A percentile compares a stretch with the other conserved stretches of the same genome.
Evolutionary conservation across 345 rosid species (phyloP).

Genomic region (Citrus sp.): DNA sequence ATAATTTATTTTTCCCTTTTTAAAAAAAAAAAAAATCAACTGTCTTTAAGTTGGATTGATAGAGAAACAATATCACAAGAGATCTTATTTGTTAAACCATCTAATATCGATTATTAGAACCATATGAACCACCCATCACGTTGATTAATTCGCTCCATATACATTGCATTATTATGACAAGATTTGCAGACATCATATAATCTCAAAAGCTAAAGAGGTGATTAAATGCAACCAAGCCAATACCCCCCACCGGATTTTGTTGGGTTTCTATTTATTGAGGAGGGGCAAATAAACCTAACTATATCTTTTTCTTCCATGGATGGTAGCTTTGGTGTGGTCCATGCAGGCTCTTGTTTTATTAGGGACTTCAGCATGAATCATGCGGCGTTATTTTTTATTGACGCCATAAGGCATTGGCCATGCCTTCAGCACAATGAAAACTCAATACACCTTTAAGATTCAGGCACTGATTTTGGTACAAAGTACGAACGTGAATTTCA

Average conservation of each 20-base stretch:
- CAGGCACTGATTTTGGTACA: neutral
- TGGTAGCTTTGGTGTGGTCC: conserved; percentile 14
- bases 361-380: conserved; percentile 16
- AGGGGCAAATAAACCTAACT: conserved; percentile 11
- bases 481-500: neutral
- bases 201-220: neutral
- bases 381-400: neutral
- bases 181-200: neutral
- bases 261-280: conserved; percentile 26
- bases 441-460: neutral
- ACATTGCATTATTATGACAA: conserved; percentile 3
- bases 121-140: neutral
- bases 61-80: neutral
- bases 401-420: neutral
- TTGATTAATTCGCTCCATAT: neutral
- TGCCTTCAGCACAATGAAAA: neutral
- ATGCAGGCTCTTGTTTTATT: neutral
- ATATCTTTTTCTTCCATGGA: neutral
- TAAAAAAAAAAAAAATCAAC: no score
- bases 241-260: conserved; percentile 23
- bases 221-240: conserved; percentile 11
- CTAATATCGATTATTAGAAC: neutral
- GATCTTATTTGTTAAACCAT: neutral
- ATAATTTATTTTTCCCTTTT: neutral
- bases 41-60: no score